Percentiles rank a stretch among this genome's conserved stretches.
Evolutionary conservation across 179 eudicot species (phyloP).

Genomic region (Silene coronaria): DNA sequence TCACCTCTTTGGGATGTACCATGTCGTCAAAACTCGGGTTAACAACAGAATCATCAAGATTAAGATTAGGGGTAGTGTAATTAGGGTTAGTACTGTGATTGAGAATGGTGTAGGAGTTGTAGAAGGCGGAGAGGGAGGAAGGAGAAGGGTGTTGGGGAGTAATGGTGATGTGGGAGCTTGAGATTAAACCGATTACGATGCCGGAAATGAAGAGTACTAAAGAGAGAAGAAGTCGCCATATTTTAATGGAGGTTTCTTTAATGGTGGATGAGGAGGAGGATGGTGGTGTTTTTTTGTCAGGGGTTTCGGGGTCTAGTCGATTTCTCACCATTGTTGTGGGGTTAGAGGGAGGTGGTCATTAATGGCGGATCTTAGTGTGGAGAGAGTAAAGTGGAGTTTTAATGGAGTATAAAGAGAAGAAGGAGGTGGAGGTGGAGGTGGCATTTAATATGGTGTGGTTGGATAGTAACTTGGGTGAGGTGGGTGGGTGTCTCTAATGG

Average conservation of each 20-base stretch:
- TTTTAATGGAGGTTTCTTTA: slow-evolving; percentile 44
- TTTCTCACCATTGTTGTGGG: slow-evolving; percentile 3
- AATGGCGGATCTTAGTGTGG: background rate
- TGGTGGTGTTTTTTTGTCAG: background rate
- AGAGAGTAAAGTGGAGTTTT: background rate
- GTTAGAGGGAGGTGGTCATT: background rate
- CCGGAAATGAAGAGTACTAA: slow-evolving; percentile 62
- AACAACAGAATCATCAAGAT: slow-evolving; percentile 30
- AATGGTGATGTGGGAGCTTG: slow-evolving; percentile 53
- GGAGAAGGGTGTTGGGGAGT: slow-evolving; percentile 33
- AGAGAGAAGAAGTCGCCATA: slow-evolving; percentile 38
- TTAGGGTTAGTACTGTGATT: slow-evolving; percentile 14
- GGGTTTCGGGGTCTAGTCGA: background rate
- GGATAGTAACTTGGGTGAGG: no score
- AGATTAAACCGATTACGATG: slow-evolving; percentile 60
- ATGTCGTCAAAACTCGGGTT: slow-evolving; percentile 41
- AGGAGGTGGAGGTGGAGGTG: background rate
- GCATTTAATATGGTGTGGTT: background rate
- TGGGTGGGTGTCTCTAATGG: no score
- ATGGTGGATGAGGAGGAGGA: slow-evolving; percentile 7
- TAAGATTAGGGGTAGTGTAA: background rate
- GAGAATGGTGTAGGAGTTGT: background rate
- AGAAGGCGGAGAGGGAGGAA: background rate
- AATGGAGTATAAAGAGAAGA: no score
- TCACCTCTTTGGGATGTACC: slow-evolving; percentile 36